Evolutionary conservation across 805 yeast species (phyloP).

Genomic region (Barnettozyma botsteinii): DNA sequence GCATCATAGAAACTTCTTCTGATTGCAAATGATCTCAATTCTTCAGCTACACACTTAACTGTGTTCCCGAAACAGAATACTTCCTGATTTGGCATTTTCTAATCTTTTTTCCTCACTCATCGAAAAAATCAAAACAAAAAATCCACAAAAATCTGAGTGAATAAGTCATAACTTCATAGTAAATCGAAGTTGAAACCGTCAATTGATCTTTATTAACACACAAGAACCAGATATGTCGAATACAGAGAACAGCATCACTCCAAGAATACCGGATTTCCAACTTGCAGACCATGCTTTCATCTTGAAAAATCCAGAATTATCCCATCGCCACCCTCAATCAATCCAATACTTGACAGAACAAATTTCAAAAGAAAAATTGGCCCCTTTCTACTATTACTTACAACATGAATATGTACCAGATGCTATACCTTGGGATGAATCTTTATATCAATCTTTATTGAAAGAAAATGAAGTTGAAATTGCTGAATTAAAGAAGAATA

Average conservation of each 20-base stretch:
- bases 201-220: no score
- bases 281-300: conserved; percentile 78
- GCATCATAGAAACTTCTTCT: no score
- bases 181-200: no score
- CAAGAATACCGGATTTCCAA: conserved; percentile 70
- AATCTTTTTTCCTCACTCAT: no score
- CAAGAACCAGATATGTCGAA: conserved; percentile 13
- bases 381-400: conserved; percentile 76
- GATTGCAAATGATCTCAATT: no score
- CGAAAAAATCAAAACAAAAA: no score
- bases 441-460: conserved; percentile 44
- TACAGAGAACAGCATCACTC: conserved; percentile 12
- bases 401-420: conserved; percentile 37
- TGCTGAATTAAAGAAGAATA: conserved; percentile 36
- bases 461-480: conserved; percentile 53
- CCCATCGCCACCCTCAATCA: conserved; percentile 37
- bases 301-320: conserved; percentile 37
- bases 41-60: no score
- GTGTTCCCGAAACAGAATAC: no score
- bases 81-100: no score
- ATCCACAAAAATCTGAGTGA: no score
- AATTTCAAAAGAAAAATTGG: conserved; percentile 60
- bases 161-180: no score
- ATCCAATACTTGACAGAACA: conserved; percentile 42
- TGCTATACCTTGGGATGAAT: conserved; percentile 54